Conservation (phyloP, 2,329 filamentous ascomycete genomes). For the Fusarium caatingaense region DNA sequence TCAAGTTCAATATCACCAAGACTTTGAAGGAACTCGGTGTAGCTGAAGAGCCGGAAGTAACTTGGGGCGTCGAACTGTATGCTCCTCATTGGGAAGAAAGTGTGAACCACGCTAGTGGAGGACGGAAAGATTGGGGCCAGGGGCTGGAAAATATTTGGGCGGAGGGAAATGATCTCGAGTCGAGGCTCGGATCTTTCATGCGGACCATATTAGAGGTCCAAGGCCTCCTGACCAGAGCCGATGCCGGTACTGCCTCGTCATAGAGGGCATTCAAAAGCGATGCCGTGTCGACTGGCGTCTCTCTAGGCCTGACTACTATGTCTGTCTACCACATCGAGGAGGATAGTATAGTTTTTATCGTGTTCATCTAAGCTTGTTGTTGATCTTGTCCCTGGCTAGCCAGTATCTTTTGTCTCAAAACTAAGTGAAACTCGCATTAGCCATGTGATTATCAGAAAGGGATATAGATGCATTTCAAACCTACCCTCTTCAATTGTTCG, state of each 20-base stretch:
- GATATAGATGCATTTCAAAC: constrained; percentile 8
- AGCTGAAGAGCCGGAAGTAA: constrained; percentile 37
- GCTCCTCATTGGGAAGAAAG: constrained; percentile 54
- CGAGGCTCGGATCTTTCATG: constrained; percentile 48
- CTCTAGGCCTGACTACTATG: constrained; percentile 7
- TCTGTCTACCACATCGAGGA: constrained; percentile 1
- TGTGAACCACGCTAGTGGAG: constrained; percentile 46
- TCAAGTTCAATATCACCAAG: constrained; percentile 50
- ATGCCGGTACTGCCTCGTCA: constrained; percentile 15
- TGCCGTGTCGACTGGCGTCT: constrained; percentile 8
- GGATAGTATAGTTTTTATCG: neutral
- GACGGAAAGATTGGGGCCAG: constrained; percentile 49
- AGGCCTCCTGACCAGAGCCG: constrained; percentile 39
- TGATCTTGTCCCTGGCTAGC: constrained; percentile 48
- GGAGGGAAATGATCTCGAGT: constrained; percentile 44
- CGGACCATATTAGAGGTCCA: constrained; percentile 49
- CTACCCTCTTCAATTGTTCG: constrained; percentile 88
- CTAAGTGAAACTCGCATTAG: constrained; percentile 47
- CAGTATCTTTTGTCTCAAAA: constrained; percentile 59
- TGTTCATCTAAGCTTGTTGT: constrained; percentile 36
- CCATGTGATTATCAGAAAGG: constrained; percentile 38
- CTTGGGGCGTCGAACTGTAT: constrained; percentile 50
- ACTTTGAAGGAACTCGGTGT: constrained; percentile 40
- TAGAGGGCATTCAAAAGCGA: constrained; percentile 12
- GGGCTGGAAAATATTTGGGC: constrained; percentile 49